phyloP scores from a whole-genome alignment of 495 filamentous ascomycete genomes.

The Lophiostoma macrostomum region DNA sequence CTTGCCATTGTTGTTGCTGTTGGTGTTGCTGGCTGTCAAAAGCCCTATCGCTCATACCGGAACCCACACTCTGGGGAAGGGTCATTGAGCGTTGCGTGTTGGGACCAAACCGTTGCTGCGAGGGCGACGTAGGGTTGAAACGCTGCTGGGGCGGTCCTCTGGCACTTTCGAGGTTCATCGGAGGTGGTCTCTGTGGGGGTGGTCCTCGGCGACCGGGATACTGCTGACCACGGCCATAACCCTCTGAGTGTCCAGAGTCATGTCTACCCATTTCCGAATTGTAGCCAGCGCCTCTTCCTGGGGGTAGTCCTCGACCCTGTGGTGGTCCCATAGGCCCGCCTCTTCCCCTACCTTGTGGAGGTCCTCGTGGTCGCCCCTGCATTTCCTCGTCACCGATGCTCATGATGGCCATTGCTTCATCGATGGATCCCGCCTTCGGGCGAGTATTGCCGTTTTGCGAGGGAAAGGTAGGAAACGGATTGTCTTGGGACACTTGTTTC shows the following conservation, averaged over 20 bases:
- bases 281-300: conserved; percentile 14
- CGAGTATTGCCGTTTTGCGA: conserved; percentile 49
- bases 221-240: conserved; percentile 15
- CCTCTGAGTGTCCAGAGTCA: conserved; percentile 30
- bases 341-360: neutral
- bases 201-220: conserved; percentile 7
- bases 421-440: conserved; percentile 32
- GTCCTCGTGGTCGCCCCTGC: neutral
- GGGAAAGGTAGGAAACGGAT: conserved; percentile 66
- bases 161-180: conserved; percentile 11
- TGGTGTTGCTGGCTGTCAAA: no score
- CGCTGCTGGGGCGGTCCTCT: conserved; percentile 18
- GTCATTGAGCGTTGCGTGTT: conserved; percentile 30
- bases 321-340: neutral
- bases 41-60: no score
- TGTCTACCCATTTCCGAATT: conserved; percentile 23
- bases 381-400: conserved; percentile 52
- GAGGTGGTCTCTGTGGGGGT: conserved; percentile 14
- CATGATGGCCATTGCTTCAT: conserved; percentile 31
- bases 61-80: conserved; percentile 27
- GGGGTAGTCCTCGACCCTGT: conserved; percentile 15
- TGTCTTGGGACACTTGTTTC: conserved; percentile 56
- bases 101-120: conserved; percentile 24
- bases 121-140: conserved; percentile 6
- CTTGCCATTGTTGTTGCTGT: conserved; percentile 33